phyloP scores from a whole-genome alignment of 441 rosid species.

The Raphanus hybrid region DNA sequence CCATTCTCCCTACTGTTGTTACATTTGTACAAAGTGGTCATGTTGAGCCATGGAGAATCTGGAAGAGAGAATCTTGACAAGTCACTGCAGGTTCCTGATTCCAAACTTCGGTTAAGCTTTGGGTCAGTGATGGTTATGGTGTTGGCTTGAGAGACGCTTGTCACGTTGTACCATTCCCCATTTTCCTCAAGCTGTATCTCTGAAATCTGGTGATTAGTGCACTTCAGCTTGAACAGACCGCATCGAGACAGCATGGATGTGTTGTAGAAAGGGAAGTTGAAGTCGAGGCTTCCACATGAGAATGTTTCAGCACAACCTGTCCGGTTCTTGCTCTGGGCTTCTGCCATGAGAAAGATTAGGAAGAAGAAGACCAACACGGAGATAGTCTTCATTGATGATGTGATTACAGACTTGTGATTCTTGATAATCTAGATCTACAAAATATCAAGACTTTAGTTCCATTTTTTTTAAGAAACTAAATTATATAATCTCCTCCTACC shows the following conservation, averaged over 20 bases:
- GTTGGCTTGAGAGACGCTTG: slow-evolving; percentile 40
- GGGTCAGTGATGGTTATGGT: slow-evolving; percentile 38
- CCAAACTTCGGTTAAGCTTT: slow-evolving; percentile 19
- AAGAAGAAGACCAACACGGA: slow-evolving; percentile 29
- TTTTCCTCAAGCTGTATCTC: slow-evolving; percentile 37
- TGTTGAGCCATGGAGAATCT: slow-evolving; percentile 29
- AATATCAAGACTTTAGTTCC: slow-evolving; percentile 23
- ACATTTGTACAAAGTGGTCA: slow-evolving; percentile 42
- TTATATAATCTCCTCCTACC: slow-evolving; percentile 12
- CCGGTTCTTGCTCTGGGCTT: not conserved
- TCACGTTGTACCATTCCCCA: slow-evolving; percentile 35
- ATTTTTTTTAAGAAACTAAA: not conserved
- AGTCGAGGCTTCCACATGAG: slow-evolving; percentile 38
- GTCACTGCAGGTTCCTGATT: slow-evolving; percentile 19
- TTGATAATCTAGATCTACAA: slow-evolving; percentile 14
- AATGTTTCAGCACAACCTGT: not conserved
- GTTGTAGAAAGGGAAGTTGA: slow-evolving; percentile 39
- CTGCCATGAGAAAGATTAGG: slow-evolving; percentile 15
- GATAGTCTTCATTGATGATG: slow-evolving; percentile 28
- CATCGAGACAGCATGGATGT: slow-evolving; percentile 21
- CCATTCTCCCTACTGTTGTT: not conserved
- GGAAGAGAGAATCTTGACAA: slow-evolving; percentile 43
- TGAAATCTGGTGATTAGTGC: slow-evolving; percentile 4
- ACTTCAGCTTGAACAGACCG: slow-evolving; percentile 42
- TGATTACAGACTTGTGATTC: not conserved